Evolutionary conservation across 305 asterid genomes (phyloP).

Genomic region (Solanum chacoense): DNA sequence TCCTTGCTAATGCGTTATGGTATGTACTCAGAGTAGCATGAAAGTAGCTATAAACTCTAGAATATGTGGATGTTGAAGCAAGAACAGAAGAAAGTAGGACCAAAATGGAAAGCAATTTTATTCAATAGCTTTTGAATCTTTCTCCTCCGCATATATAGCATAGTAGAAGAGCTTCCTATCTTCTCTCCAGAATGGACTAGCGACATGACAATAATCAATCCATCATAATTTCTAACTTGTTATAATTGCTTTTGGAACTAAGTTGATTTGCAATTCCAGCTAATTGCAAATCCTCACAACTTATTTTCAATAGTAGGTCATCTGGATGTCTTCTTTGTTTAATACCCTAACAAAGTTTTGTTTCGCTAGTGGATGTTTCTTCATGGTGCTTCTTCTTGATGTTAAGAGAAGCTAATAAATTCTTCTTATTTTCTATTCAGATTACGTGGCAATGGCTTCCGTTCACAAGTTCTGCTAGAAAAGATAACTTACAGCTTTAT

Average conservation of each 20-base stretch:
- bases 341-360: not conserved
- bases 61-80: not conserved
- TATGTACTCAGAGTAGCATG: not conserved
- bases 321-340: not conserved
- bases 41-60: not conserved
- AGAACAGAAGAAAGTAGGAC: not conserved
- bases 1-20: not conserved
- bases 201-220: not conserved
- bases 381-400: not conserved
- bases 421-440: slow-evolving; percentile 22
- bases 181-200: not conserved
- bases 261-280: not conserved
- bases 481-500: slow-evolving; percentile 73
- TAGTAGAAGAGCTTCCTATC: not conserved
- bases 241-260: not conserved
- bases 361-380: not conserved
- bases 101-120: not conserved
- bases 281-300: not conserved
- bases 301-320: not conserved
- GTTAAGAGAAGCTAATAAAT: not conserved
- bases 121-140: not conserved
- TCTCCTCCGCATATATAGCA: not conserved
- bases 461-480: slow-evolving; percentile 82
- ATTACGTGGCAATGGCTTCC: slow-evolving; percentile 99
- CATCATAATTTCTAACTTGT: not conserved